Conservation (phyloP, 495 filamentous ascomycete species). For the Penicillium crystallinum region DNA sequence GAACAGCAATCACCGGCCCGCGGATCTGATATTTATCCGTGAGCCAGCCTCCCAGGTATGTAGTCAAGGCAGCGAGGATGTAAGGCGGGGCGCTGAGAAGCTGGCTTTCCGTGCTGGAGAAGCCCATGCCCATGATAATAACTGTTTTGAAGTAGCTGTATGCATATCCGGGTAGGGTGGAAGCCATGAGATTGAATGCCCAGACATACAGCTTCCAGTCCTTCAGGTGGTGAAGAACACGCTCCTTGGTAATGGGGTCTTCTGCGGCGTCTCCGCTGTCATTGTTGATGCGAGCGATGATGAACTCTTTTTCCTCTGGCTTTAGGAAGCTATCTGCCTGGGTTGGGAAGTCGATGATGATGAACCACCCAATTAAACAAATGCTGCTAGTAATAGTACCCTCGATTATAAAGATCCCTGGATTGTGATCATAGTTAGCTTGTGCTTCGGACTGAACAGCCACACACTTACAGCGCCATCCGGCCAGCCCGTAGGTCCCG, state of each 20-base stretch:
- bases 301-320: not conserved
- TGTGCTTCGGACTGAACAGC: not conserved
- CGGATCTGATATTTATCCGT: slow-evolving; percentile 1
- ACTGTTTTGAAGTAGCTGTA: slow-evolving; percentile 1
- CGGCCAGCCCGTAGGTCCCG: not conserved
- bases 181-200: slow-evolving; percentile 1
- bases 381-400: not conserved
- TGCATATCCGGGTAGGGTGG: not conserved
- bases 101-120: not conserved
- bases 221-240: not conserved
- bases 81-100: not conserved
- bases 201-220: slow-evolving; percentile 1
- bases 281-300: not conserved
- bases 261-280: not conserved
- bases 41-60: not conserved
- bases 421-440: not conserved
- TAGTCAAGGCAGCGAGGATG: not conserved
- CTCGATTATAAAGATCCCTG: slow-evolving; percentile 1
- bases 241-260: not conserved
- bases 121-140: not conserved
- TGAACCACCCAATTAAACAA: not conserved
- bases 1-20: not conserved
- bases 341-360: not conserved
- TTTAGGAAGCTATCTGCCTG: not conserved
- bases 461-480: not conserved